phyloP scores from a whole-genome alignment of 2,329 filamentous ascomycete genomes.

The Byssothecium circinans region DNA sequence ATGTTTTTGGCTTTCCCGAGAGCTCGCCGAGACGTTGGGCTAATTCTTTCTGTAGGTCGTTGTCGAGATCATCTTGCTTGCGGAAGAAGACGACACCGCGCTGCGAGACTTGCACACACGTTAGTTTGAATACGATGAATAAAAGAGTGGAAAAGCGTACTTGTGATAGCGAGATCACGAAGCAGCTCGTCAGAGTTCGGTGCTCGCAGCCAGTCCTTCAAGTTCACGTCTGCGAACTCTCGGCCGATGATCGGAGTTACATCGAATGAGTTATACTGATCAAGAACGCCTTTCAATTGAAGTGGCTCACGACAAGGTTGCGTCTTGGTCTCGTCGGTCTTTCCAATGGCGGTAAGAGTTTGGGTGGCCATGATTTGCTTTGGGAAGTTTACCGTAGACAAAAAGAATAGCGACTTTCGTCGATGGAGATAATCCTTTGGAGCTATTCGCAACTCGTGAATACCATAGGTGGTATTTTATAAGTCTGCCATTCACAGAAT shows the following conservation, averaged over 20 bases:
- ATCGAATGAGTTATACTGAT: slow-evolving; percentile 59
- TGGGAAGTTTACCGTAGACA: too few species aligned
- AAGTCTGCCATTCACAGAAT: too few species aligned
- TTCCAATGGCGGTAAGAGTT: slow-evolving; percentile 16
- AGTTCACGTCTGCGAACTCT: slow-evolving; percentile 60
- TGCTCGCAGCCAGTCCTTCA: slow-evolving; percentile 65
- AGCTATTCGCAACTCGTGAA: too few species aligned
- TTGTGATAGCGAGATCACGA: slow-evolving; percentile 60
- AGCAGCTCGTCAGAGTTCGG: slow-evolving; percentile 66
- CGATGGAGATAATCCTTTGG: too few species aligned
- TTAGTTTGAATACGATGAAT: slow-evolving; percentile 1
- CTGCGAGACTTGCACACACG: slow-evolving; percentile 47
- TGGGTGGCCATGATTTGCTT: slow-evolving; percentile 23
- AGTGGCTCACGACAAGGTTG: slow-evolving; percentile 17
- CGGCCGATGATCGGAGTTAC: slow-evolving; percentile 64
- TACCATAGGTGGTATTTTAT: too few species aligned
- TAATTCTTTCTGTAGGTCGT: slow-evolving; percentile 58
- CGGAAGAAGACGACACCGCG: slow-evolving; percentile 60
- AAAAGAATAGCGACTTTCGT: too few species aligned
- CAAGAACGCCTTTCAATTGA: slow-evolving; percentile 54
- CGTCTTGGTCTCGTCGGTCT: slow-evolving; percentile 6
- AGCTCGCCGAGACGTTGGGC: slow-evolving; percentile 60
- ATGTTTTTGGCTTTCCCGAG: slow-evolving; percentile 58
- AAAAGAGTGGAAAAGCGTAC: slow-evolving; percentile 14
- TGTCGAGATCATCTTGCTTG: slow-evolving; percentile 53